phyloP scores from a whole-genome alignment of 1,284 basidiomycete species.

The Leccinum angustisporum region DNA sequence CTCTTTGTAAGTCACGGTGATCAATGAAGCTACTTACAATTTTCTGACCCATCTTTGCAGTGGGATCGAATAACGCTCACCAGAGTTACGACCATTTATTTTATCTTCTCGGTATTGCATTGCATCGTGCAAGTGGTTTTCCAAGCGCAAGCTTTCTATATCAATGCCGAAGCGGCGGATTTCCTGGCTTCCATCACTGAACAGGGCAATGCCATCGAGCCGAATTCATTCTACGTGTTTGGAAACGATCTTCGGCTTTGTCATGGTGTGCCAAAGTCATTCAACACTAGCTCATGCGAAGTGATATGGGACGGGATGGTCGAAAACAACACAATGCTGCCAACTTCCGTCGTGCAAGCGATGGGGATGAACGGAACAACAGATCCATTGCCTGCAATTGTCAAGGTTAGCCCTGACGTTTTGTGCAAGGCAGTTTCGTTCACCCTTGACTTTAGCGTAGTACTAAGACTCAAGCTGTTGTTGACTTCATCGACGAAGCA shows the following conservation, averaged over 20 bases:
- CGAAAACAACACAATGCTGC: slow-evolving; percentile 12
- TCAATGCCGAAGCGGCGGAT: slow-evolving; percentile 57
- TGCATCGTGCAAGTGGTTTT: slow-evolving; percentile 67
- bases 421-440: slow-evolving; percentile 1
- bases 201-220: slow-evolving; percentile 48
- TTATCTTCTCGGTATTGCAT: slow-evolving; percentile 64
- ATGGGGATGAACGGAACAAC: not conserved
- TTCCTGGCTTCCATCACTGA: slow-evolving; percentile 53
- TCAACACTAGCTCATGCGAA: slow-evolving; percentile 49
- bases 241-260: slow-evolving; percentile 55
- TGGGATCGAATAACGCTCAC: slow-evolving; percentile 72
- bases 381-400: not conserved
- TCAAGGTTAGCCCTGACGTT: slow-evolving; percentile 4
- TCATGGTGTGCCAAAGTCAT: slow-evolving; percentile 49
- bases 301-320: slow-evolving; percentile 51
- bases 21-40: not conserved
- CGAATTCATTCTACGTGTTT: slow-evolving; percentile 54
- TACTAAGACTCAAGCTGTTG: not conserved
- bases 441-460: slow-evolving; percentile 8
- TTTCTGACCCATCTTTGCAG: slow-evolving; percentile 36
- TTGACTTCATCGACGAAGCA: slow-evolving; percentile 34
- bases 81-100: slow-evolving; percentile 62
- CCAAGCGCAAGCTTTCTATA: slow-evolving; percentile 64
- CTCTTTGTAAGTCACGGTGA: slow-evolving; percentile 48
- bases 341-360: not conserved